Conservation (phyloP, 2,329 filamentous ascomycete genomes). For the Xylariomycetidae sp. region DNA sequence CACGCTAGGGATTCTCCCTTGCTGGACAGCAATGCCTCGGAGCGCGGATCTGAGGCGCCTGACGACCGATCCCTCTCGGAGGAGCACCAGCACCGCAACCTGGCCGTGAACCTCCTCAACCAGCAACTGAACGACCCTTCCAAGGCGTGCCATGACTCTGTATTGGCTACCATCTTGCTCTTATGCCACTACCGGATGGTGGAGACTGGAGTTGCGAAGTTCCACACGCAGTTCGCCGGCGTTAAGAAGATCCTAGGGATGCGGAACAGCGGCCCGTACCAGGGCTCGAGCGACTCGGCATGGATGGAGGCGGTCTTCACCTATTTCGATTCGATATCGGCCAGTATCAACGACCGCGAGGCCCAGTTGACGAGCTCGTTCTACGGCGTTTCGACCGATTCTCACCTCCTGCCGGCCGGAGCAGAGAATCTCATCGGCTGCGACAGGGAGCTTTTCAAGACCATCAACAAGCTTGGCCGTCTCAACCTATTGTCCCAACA, state of each 20-base stretch:
- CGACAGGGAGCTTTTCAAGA: constrained; percentile 79
- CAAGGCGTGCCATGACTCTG: constrained; percentile 75
- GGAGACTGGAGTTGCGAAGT: constrained; percentile 87
- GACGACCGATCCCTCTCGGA: constrained; percentile 68
- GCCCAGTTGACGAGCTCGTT: constrained; percentile 68
- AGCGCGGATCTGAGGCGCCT: constrained; percentile 40
- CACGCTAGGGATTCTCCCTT: constrained; percentile 45
- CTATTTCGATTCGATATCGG: constrained; percentile 90
- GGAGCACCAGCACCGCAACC: constrained; percentile 72
- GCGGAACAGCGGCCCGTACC: constrained; percentile 50
- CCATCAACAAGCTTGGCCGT: constrained; percentile 75
- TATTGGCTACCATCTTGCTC: constrained; percentile 79
- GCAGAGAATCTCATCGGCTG: constrained; percentile 84
- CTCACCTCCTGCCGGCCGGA: constrained; percentile 49
- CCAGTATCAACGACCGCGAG: constrained; percentile 87
- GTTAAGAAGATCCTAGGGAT: constrained; percentile 85
- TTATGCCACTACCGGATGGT: constrained; percentile 91
- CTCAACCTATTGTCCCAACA: constrained; percentile 78
- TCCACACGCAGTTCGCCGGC: constrained; percentile 87
- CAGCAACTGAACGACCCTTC: constrained; percentile 71
- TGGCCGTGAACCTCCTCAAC: constrained; percentile 79
- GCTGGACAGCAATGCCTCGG: constrained; percentile 39
- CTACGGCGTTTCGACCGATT: constrained; percentile 46
- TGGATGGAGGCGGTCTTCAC: constrained; percentile 95
- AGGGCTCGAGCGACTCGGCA: constrained; percentile 60